phyloP scores from a whole-genome alignment of 2,329 filamentous ascomycete genomes.

The Calonectria hongkongensis region DNA sequence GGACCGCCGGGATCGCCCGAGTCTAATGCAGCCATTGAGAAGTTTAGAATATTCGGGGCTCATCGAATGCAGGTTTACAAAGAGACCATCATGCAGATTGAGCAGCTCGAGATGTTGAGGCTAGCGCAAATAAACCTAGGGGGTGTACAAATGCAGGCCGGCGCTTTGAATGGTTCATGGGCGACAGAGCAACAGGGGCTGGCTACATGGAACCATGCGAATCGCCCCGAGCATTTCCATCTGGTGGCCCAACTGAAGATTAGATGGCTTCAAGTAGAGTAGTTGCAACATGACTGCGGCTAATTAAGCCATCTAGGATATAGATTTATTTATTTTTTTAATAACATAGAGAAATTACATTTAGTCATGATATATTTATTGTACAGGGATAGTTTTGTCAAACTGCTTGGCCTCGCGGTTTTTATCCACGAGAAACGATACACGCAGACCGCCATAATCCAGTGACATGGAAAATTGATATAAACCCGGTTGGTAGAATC shows the following conservation, averaged over 20 bases:
- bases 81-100: constrained; percentile 55
- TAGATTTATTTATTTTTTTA: background rate
- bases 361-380: background rate
- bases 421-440: background rate
- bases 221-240: background rate
- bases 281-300: background rate
- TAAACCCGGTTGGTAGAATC: background rate
- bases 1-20: constrained; percentile 52
- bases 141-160: background rate
- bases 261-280: constrained; percentile 3
- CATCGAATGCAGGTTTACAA: constrained; percentile 55
- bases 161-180: background rate
- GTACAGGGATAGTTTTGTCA: background rate
- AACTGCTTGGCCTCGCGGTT: background rate
- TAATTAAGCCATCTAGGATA: background rate
- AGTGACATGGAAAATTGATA: background rate
- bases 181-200: background rate
- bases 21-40: constrained; percentile 49
- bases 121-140: constrained; percentile 11
- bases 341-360: background rate
- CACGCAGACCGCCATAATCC: background rate
- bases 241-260: background rate
- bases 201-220: background rate
- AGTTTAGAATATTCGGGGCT: constrained; percentile 54
- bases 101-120: constrained; percentile 55